phyloP scores from a whole-genome alignment of 495 filamentous ascomycete genomes.

The Tuber umbilicatum region DNA sequence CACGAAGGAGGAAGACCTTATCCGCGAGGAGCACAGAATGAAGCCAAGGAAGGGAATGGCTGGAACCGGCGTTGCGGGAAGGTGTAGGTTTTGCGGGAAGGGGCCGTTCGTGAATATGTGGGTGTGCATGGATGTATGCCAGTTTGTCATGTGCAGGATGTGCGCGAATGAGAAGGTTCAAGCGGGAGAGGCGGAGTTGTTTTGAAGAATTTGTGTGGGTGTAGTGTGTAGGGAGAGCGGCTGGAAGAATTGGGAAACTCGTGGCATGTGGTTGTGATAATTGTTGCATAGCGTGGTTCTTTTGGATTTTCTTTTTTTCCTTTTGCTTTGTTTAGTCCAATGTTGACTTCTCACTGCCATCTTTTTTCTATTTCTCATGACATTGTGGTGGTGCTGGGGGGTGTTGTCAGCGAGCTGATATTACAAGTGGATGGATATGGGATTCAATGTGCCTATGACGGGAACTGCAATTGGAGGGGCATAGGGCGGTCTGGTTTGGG shows the following conservation, averaged over 20 bases:
- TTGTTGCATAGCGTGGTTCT: conserved; percentile 38
- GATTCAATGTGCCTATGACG: neutral
- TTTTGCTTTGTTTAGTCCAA: conserved; percentile 12
- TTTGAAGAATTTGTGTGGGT: conserved; percentile 19
- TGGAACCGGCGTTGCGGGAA: conserved; percentile 31
- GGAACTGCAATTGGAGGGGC: neutral
- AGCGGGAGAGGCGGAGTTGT: conserved; percentile 34
- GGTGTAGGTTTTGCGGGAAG: conserved; percentile 39
- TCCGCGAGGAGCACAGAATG: conserved; percentile 33
- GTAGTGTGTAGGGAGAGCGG: conserved; percentile 10
- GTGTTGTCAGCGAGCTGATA: neutral
- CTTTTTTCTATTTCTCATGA: conserved; percentile 4
- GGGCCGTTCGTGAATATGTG: conserved; percentile 41
- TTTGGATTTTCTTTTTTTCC: neutral
- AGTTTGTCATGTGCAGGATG: conserved; percentile 40
- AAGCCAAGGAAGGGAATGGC: conserved; percentile 40
- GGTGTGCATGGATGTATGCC: conserved; percentile 39
- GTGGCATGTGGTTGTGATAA: conserved; percentile 34
- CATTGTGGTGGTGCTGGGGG: neutral
- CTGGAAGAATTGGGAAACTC: conserved; percentile 11
- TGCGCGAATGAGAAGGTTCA: conserved; percentile 42
- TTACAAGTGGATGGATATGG: neutral
- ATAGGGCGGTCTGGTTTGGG: neutral
- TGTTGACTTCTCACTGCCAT: conserved; percentile 10
- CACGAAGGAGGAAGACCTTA: conserved; percentile 13